These are phyloP conservation scores for Nematodospora anomalae DNA, from an alignment of 1,139 yeast species.

Conservation along the genomic window DNA sequence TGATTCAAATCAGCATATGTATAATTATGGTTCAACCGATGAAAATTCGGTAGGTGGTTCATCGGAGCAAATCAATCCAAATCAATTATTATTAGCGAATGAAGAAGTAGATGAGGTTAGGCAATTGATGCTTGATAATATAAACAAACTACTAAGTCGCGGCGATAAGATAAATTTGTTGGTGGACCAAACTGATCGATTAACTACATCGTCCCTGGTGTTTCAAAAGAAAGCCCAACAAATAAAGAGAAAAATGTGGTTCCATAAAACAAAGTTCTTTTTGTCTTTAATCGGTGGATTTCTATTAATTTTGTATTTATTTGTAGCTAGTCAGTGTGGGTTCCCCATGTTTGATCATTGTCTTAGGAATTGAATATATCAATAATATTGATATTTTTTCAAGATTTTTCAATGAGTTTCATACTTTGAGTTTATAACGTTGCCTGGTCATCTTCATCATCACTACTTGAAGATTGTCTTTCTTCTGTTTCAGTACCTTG, in stretches of 20 bases:
- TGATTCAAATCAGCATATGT: constrained; percentile 34
- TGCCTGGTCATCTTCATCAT: constrained; percentile 13
- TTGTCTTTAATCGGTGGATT: constrained; percentile 28
- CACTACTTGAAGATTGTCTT: constrained; percentile 14
- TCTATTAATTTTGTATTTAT: constrained; percentile 36
- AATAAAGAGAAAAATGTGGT: constrained; percentile 68
- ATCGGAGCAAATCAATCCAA: constrained; percentile 34
- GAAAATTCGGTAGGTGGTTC: constrained; percentile 14
- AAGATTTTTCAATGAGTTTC: no score
- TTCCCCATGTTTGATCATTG: constrained; percentile 43
- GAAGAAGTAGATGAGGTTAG: constrained; percentile 56
- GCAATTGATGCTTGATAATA: constrained; percentile 66
- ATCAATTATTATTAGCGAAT: constrained; percentile 40
- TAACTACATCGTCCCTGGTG: constrained; percentile 66
- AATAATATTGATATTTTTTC: no score
- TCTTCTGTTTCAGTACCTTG: constrained; percentile 15
- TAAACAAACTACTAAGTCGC: constrained; percentile 67
- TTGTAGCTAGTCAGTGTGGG: constrained; percentile 53
- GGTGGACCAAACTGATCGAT: constrained; percentile 78
- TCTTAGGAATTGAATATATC: constrained; percentile 8
- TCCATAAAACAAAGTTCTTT: constrained; percentile 51
- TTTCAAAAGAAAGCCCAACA: constrained; percentile 72
- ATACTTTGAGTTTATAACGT: constrained; percentile 1
- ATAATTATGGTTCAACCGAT: constrained; percentile 35
- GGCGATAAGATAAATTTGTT: constrained; percentile 76